Conservation (phyloP, 1,284 basidiomycete genomes). For the Fistulinella staudtii region DNA sequence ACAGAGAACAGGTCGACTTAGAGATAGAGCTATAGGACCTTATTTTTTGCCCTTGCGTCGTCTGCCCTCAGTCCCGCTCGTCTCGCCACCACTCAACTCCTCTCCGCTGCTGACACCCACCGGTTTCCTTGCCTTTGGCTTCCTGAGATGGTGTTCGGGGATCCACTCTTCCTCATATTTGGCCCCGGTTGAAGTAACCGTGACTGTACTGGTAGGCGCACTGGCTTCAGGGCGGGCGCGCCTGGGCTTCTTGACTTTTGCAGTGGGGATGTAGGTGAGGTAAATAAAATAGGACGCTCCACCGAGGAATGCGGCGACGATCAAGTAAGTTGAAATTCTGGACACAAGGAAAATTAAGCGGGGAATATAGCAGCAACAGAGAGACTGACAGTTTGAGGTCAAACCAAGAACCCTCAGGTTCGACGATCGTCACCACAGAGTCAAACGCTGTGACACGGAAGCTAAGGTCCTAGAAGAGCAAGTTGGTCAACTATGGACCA, state of each 20-base stretch:
- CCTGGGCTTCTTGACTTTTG: constrained; percentile 38
- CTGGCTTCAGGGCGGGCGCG: constrained; percentile 41
- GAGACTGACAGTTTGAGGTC: constrained; percentile 73
- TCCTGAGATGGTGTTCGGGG: constrained; percentile 80
- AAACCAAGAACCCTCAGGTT: constrained; percentile 75
- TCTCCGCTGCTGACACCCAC: constrained; percentile 56
- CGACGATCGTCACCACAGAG: constrained; percentile 77
- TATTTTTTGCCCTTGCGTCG: constrained; percentile 60
- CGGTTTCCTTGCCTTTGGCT: constrained; percentile 52
- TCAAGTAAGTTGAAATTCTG: constrained; percentile 74
- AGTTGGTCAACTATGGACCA: constrained; percentile 3
- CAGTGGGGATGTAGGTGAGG: constrained; percentile 59
- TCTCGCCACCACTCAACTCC: constrained; percentile 59
- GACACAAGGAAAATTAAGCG: constrained; percentile 3
- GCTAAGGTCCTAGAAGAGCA: constrained; percentile 42
- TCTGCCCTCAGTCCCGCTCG: constrained; percentile 55
- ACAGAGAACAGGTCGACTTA: background rate
- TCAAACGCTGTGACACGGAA: constrained; percentile 74
- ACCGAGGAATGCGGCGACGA: constrained; percentile 63
- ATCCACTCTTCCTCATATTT: constrained; percentile 93
- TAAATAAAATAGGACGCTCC: constrained; percentile 69
- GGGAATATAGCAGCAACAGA: background rate
- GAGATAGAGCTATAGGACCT: background rate
- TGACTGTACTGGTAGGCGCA: constrained; percentile 55
- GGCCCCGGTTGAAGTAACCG: constrained; percentile 66